Conservation (phyloP, 2,329 filamentous ascomycete species). For the Beauveria bassiana region DNA sequence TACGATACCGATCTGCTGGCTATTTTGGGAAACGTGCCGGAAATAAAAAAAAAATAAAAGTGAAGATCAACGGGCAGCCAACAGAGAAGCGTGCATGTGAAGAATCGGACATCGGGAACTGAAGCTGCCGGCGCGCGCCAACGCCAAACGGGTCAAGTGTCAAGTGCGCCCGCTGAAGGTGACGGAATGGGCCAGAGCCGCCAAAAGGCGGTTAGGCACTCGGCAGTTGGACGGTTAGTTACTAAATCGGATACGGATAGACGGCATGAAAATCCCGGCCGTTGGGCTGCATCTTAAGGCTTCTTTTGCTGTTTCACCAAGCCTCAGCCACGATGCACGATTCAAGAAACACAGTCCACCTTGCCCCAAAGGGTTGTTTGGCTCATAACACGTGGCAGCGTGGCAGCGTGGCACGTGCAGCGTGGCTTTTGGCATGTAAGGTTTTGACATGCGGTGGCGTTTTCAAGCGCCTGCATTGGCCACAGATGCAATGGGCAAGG, state of each 20-base stretch:
- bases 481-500: background rate
- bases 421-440: background rate
- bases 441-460: too few relatives aligned
- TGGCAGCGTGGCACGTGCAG: background rate
- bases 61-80: background rate
- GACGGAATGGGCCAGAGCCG: background rate
- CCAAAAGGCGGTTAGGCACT: background rate
- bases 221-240: too few relatives aligned
- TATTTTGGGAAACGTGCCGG: background rate
- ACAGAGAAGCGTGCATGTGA: background rate
- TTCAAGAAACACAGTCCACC: background rate
- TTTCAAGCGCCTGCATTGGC: background rate
- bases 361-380: background rate
- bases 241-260: too few relatives aligned
- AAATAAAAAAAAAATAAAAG: too few relatives aligned
- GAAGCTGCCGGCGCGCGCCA: conserved; percentile 3
- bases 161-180: background rate
- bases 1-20: background rate
- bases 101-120: background rate
- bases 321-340: background rate
- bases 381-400: background rate
- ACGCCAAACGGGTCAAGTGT: conserved; percentile 7
- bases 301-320: background rate
- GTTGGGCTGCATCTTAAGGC: too few relatives aligned
- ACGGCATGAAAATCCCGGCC: too few relatives aligned